Base-by-base conservation (phyloP, 169 alveolate genomes). In the Eimeria maxima region DNA sequence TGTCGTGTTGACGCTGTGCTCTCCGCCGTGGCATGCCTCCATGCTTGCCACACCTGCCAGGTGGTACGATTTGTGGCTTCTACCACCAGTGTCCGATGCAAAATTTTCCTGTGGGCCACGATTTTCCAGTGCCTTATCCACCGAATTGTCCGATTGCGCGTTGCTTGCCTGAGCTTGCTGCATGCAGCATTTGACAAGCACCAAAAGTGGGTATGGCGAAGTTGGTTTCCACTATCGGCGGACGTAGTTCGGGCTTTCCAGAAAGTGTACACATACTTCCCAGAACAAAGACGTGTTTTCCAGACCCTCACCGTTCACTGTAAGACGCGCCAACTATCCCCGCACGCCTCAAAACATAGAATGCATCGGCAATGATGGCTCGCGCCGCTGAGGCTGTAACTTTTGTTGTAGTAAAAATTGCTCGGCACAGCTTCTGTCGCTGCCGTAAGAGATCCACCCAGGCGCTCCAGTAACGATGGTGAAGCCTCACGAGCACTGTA, bases 381-480 rank as follows among this genome's bases (percentile, higher is more conserved):
- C 81, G 63, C 50, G 22, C 60, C 42, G 63, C 29, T 38, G 47
- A 38, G 38, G 55, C 67, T 55, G 65, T 33, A 33, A 81, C 83
- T 3, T 60, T 22, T n/a, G 53, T 29, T 60, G 93, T 20, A 33
- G 24, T 42, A 18, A 33, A 55, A 33, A 63, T 1, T 8, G 65
- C 93, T 83, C 93, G 44, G 14, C 33, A 65, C n/a, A 60, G 20
- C 60, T 3, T 42, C 6, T 3, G 65, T 53, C 93, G 24, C 33
- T 87, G 81, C 45, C 22, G 60, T 16, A 87, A 67, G 53, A 87
- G 42, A 24, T 44, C 11, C 6, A 60, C 65, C 93, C 93, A 87
- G 29, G 78, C 81, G 13, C 22, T 63, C 93, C 93, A 87, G 65
- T 63, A 18, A n/a, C 93, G 81, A 57, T 55, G 93, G 47, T 42